Percentiles rank a stretch among this genome's conserved stretches.
These are phyloP conservation scores for Scheffersomyces coipomensis DNA, from an alignment of 805 yeast species.

Conservation along the genomic window DNA sequence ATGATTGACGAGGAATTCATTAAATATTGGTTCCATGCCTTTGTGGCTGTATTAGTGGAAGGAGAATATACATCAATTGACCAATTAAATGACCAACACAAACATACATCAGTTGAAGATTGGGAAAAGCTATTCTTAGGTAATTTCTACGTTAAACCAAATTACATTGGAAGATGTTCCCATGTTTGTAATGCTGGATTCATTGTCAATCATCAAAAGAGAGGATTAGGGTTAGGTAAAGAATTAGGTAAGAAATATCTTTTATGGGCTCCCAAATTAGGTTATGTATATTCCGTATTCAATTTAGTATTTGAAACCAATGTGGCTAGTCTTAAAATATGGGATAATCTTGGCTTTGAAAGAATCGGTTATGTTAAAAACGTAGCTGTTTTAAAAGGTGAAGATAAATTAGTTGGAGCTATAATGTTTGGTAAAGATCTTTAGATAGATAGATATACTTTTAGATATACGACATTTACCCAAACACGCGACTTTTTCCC, in stretches of 20 bases:
- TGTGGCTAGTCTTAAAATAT: conserved; percentile 67
- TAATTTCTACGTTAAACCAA: conserved; percentile 80
- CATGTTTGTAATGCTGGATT: conserved; percentile 91
- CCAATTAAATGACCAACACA: conserved; percentile 14
- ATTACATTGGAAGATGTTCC: conserved; percentile 79
- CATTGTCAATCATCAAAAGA: conserved; percentile 53
- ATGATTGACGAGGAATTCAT: conserved; percentile 49
- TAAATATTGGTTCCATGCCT: conserved; percentile 67
- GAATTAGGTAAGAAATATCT: conserved; percentile 69
- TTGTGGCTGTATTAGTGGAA: conserved; percentile 60
- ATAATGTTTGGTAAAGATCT: conserved; percentile 71
- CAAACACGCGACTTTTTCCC: too few species aligned
- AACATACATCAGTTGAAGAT: conserved; percentile 32
- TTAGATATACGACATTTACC: background rate
- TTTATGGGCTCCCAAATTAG: conserved; percentile 71
- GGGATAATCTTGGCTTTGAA: conserved; percentile 84
- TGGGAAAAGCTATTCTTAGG: conserved; percentile 62
- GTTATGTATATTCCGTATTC: conserved; percentile 81
- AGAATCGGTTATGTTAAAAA: conserved; percentile 71
- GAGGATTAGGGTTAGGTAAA: conserved; percentile 72
- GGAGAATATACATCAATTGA: conserved; percentile 22
- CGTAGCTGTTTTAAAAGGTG: conserved; percentile 73
- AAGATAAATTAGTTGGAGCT: conserved; percentile 68
- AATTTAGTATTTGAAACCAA: conserved; percentile 85
- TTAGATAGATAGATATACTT: background rate